phyloP scores from a whole-genome alignment of 768 basidiomycete genomes.

The Termitomyces sp. region DNA sequence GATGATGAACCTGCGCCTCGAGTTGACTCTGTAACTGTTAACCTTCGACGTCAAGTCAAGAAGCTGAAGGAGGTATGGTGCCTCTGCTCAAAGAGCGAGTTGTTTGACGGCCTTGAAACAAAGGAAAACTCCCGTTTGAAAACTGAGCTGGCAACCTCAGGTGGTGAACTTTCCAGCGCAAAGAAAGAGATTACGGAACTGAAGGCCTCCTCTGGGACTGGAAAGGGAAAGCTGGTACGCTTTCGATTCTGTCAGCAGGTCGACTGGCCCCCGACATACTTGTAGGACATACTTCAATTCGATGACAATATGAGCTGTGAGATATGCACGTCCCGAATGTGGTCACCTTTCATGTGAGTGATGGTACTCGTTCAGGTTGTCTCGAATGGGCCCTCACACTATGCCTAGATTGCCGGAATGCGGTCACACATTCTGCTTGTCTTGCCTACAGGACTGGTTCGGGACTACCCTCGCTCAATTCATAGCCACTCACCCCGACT shows the following conservation, averaged over 20 bases:
- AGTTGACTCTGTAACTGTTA: constrained; percentile 21
- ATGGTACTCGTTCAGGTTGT: neutral
- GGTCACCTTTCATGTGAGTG: constrained; percentile 64
- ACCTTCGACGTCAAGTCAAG: constrained; percentile 40
- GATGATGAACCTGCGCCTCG: constrained; percentile 35
- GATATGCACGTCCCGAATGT: constrained; percentile 63
- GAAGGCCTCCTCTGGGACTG: constrained; percentile 20
- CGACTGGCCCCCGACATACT: constrained; percentile 3
- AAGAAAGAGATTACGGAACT: constrained; percentile 29
- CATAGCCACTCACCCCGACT: constrained; percentile 43
- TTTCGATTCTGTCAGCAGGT: constrained; percentile 21
- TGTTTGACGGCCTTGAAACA: neutral
- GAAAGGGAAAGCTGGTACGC: constrained; percentile 30
- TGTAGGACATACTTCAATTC: constrained; percentile 42
- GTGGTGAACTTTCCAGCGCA: constrained; percentile 19
- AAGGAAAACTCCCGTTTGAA: constrained; percentile 35
- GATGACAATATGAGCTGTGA: constrained; percentile 62
- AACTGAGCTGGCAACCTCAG: constrained; percentile 26
- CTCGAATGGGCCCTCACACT: neutral
- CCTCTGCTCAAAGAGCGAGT: neutral
- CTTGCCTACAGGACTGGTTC: constrained; percentile 60
- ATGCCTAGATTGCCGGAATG: constrained; percentile 55
- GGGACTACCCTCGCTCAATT: constrained; percentile 49
- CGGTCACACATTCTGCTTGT: constrained; percentile 69
- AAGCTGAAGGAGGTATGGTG: constrained; percentile 43